Percentiles rank a stretch among this genome's conserved stretches.
phyloP scores from a whole-genome alignment of 192 early-diverging fungal species.

The Phlyctochytrium planicorne region DNA sequence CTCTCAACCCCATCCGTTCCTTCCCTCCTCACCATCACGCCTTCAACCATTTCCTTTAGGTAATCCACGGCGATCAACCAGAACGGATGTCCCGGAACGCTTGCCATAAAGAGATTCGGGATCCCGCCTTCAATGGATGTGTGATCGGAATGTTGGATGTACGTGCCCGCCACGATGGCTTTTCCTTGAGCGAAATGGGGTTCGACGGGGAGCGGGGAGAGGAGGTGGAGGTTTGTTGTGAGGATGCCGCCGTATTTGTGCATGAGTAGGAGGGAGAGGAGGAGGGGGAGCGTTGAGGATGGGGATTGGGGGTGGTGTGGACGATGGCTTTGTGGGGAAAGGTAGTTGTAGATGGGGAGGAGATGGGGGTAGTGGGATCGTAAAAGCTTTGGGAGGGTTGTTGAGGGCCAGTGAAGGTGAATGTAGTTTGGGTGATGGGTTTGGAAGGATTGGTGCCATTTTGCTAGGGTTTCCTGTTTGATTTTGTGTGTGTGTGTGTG shows the following conservation, averaged over 20 bases:
- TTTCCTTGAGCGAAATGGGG: background rate
- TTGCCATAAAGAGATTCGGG: background rate
- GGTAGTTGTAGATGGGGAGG: background rate
- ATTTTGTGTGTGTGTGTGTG: too few relatives aligned
- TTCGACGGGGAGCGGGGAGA: background rate
- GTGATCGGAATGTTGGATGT: background rate
- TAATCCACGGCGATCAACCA: background rate
- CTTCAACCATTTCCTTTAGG: background rate
- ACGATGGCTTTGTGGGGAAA: background rate
- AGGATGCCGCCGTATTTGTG: background rate
- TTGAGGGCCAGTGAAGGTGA: background rate
- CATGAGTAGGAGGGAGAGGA: background rate
- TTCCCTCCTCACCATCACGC: background rate
- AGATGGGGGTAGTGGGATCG: conserved; percentile 1
- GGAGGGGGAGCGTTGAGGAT: background rate
- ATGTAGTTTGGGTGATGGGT: background rate
- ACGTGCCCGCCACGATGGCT: background rate
- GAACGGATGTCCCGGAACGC: background rate
- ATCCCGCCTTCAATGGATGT: background rate
- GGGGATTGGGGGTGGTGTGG: background rate
- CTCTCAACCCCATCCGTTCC: background rate
- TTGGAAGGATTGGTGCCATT: too few relatives aligned
- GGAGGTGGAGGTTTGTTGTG: background rate
- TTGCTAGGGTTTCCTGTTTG: too few relatives aligned
- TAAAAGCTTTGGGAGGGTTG: background rate